phyloP scores from a whole-genome alignment of 2,329 filamentous ascomycete species.

The Alternaria postmessia region DNA sequence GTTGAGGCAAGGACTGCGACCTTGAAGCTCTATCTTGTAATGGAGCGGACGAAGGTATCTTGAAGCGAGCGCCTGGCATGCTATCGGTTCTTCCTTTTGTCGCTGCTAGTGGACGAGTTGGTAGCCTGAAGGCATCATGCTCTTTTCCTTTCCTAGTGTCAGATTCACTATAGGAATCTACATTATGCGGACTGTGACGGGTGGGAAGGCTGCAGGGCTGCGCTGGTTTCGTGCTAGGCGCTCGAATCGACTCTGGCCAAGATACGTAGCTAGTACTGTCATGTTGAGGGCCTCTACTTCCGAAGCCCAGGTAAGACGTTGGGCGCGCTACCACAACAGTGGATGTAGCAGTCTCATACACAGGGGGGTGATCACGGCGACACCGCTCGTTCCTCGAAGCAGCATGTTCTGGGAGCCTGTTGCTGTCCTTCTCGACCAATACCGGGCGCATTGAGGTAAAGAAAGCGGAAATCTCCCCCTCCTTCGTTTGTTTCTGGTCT shows the following conservation, averaged over 20 bases:
- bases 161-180: neutral
- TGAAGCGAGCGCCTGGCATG: constrained; percentile 18
- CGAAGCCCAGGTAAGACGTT: constrained; percentile 49
- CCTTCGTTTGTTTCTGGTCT: constrained; percentile 40
- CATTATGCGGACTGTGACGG: constrained; percentile 14
- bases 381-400: constrained; percentile 13
- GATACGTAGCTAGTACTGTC: constrained; percentile 49
- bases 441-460: constrained; percentile 48
- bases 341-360: constrained; percentile 29
- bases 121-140: constrained; percentile 13
- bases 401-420: constrained; percentile 16
- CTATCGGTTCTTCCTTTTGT: constrained; percentile 15
- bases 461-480: constrained; percentile 57
- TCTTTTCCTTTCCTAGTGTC: constrained; percentile 7
- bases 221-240: constrained; percentile 25
- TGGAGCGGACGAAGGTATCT: constrained; percentile 29
- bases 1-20: constrained; percentile 35
- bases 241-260: constrained; percentile 53
- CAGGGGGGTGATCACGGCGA: constrained; percentile 19
- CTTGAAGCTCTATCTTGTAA: constrained; percentile 26
- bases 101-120: constrained; percentile 9
- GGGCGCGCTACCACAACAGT: constrained; percentile 47
- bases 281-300: constrained; percentile 42
- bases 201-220: constrained; percentile 1
- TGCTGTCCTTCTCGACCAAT: constrained; percentile 34